phyloP scores from a whole-genome alignment of 495 filamentous ascomycete species.

The Chlorociboria aeruginascens region DNA sequence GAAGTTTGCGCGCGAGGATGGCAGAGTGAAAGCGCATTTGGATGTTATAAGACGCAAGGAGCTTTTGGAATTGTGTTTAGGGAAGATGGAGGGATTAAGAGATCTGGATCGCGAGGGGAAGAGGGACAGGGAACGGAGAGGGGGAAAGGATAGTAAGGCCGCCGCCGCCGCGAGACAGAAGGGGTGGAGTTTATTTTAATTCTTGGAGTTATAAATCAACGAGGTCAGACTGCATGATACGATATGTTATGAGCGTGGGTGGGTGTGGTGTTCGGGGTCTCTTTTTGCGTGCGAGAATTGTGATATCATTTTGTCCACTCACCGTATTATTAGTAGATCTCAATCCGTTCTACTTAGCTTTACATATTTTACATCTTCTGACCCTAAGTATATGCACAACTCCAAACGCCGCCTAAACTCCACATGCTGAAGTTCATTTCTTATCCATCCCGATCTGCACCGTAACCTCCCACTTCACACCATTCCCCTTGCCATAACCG shows the following conservation, averaged over 20 bases:
- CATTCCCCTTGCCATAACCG: slow-evolving; percentile 66
- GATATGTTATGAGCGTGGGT: no score
- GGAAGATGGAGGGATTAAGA: slow-evolving; percentile 84
- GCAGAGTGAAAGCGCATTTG: slow-evolving; percentile 74
- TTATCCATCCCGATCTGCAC: slow-evolving; percentile 17
- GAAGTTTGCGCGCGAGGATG: slow-evolving; percentile 83
- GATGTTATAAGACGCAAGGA: slow-evolving; percentile 89
- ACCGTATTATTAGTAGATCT: no score
- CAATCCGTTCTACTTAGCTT: no score
- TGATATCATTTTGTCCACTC: no score
- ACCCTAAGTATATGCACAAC: no score
- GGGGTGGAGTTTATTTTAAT: slow-evolving; percentile 17
- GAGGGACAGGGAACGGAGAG: slow-evolving; percentile 1
- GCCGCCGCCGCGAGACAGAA: background rate
- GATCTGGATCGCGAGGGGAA: slow-evolving; percentile 47
- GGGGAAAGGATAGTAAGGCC: background rate
- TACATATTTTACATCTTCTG: no score
- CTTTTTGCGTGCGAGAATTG: no score
- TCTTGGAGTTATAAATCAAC: no score
- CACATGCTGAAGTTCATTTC: no score
- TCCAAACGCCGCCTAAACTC: no score
- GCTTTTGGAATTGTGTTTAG: slow-evolving; percentile 77
- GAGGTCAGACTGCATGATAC: no score
- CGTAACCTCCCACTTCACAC: slow-evolving; percentile 80
- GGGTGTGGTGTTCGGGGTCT: no score